Percentiles rank a stretch among this genome's conserved stretches.
Conservation (phyloP, 2,329 filamentous ascomycete genomes). For the Trichoderma sp. region DNA sequence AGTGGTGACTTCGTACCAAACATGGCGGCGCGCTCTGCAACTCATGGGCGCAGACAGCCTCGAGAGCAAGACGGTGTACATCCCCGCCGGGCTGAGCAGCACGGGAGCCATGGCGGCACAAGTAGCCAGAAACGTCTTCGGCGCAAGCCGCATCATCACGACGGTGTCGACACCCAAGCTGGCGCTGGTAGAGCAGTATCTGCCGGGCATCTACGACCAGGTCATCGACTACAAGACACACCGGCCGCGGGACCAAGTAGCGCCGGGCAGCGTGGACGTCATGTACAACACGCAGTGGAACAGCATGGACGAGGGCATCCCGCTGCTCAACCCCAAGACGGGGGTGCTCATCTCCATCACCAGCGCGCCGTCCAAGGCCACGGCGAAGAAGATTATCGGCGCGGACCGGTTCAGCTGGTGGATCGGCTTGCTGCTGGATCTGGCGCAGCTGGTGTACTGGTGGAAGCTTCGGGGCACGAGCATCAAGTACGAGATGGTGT, state of each 20-base stretch:
- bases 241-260: slow-evolving; percentile 37
- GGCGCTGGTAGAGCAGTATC: slow-evolving; percentile 39
- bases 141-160: slow-evolving; percentile 46
- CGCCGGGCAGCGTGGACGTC: slow-evolving; percentile 46
- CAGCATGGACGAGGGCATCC: slow-evolving; percentile 39
- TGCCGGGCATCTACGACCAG: slow-evolving; percentile 47
- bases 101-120: slow-evolving; percentile 47
- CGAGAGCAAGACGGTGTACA: slow-evolving; percentile 49
- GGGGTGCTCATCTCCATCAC: slow-evolving; percentile 44
- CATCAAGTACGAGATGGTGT: slow-evolving; percentile 45
- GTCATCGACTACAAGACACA: slow-evolving; percentile 50
- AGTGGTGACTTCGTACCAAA: slow-evolving; percentile 44
- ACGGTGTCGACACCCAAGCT: slow-evolving; percentile 54
- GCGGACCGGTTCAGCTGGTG: slow-evolving; percentile 34
- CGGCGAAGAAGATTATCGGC: slow-evolving; percentile 34
- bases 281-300: slow-evolving; percentile 47
- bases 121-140: slow-evolving; percentile 49
- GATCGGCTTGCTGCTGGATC: slow-evolving; percentile 35
- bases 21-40: slow-evolving; percentile 39
- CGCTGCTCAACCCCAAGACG: slow-evolving; percentile 35
- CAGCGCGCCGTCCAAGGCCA: slow-evolving; percentile 34
- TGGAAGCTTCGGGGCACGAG: slow-evolving; percentile 44
- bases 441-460: slow-evolving; percentile 40
- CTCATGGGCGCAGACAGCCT: slow-evolving; percentile 39
- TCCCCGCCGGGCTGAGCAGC: slow-evolving; percentile 49